Evolutionary conservation across 2,329 filamentous ascomycete genomes (phyloP).

Genomic region (Pestalotiopsis sp.): DNA sequence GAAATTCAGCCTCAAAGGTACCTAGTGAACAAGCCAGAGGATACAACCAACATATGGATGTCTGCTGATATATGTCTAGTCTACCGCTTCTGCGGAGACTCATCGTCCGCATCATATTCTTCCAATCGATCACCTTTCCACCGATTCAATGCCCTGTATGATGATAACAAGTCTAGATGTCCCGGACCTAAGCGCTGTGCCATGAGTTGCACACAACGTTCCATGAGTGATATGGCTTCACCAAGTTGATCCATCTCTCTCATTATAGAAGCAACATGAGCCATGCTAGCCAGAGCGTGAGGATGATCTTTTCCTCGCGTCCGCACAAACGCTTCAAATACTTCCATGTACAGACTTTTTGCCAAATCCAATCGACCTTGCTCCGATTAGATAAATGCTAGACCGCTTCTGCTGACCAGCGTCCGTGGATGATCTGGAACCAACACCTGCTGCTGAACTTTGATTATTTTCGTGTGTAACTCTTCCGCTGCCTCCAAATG

Average conservation of each 20-base stretch:
- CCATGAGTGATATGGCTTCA: background rate
- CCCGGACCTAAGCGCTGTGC: background rate
- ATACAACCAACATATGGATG: too few species aligned
- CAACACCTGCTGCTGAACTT: background rate
- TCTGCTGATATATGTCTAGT: too few species aligned
- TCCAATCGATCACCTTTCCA: background rate
- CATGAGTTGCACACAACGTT: background rate
- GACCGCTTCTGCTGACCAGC: background rate
- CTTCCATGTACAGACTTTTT: too few species aligned
- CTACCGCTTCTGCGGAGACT: too few species aligned
- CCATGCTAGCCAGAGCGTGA: too few species aligned
- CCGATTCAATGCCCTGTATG: too few species aligned
- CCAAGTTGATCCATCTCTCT: background rate
- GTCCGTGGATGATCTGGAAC: background rate
- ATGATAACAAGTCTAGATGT: background rate
- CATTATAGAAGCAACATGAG: accelerated
- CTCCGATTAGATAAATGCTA: background rate
- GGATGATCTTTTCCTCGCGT: too few species aligned
- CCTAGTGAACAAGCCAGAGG: too few species aligned
- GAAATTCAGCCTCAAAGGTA: too few species aligned
- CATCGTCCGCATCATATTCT: too few species aligned
- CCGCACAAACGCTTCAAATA: too few species aligned
- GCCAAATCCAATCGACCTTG: background rate
- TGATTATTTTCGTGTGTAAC: background rate
- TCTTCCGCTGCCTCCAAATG: background rate